Evolutionary conservation across 768 basidiomycete species (phyloP), one percentile per base, ranked within the genome.

Genomic region (Mycena albidolilacea): DNA sequence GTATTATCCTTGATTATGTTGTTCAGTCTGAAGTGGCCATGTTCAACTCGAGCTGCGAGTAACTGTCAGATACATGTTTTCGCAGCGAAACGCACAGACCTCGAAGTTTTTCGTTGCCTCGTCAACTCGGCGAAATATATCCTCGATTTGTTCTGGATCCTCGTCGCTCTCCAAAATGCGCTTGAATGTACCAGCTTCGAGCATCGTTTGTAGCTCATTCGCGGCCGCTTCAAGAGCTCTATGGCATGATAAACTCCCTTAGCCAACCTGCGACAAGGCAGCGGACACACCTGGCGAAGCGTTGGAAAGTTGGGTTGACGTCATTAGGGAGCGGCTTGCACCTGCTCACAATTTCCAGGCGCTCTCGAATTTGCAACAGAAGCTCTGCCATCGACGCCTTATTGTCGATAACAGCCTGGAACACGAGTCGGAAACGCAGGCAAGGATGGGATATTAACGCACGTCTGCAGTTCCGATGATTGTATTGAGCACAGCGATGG

Each of bases 91-190:
- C 7, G 9, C 4, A 5, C 55, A 35, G 19, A 58, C 65, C 30
- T 67, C 23, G 37, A 67, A 67, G 41, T 67, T 57, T 8, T 67
- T 58, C 7, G 65, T 67, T 21, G 65, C 65, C 55, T 67, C 65
- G 37, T 67, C 55, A 46, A 67, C 55, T 17, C 12, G 54, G 21
- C 65, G 41, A 46, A 58, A 57, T 5, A 67, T 67, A 1, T 46
- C 30, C 0, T 3, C 15, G 7, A 67, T 10, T 58, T 57, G 21
- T 43, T 58, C 35, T 11, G 39, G 43, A 58, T 44, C 41, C 30
- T 67, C 55, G 7, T 67, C 55, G 9, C 1, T n/a, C 41, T 67
- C 15, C 21, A 58, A 7, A n/a, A 48, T 57, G 0, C 65, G 65
- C 10, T 57, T 37, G 10, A 67, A 35, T 9, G 58, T 41, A 0